Evolutionary conservation across 2,329 filamentous ascomycete species (phyloP), one percentile per base, ranked within the genome.

Genomic region (Penicillium griseofulvum): DNA sequence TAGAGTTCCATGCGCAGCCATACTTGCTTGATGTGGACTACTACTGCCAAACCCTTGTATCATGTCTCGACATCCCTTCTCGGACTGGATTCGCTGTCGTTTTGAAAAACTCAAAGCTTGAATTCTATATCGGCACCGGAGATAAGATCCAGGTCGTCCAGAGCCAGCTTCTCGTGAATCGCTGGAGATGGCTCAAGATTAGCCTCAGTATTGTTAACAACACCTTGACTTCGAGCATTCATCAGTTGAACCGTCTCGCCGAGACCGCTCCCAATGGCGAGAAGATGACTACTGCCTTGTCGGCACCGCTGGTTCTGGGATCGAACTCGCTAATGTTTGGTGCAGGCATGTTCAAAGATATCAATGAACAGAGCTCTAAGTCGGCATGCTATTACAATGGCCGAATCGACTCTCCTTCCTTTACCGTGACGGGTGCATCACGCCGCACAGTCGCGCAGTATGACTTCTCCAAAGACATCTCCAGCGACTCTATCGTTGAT

Each of bases 401-500:
- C 4, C 44, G 44, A 8, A 46, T 46, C 16, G 44, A 46, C 31
- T 46, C 31, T 24, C 44, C 44, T 17, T 46, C 44, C 19, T 46
- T 46, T 12, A 36, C 14, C 44, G 2, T 46, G 12, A 26, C 19
- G 11, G 4, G 44, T 19, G 36, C 44, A 26, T 46, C 44, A 12
- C 19, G 14, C 5, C 44, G 19, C 16, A 46, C 44, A 8, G 14
- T 46, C 16, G 44, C 44, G 14, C 2, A 24, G 9, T 46, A 46
- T 34, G 44, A 46, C 19, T 46, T 46, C 16, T 34, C 44, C 19
- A 46, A 46, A 17, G 19, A 36, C 1, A 46, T 46, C 17, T 24
- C 44, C 9, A 46, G 29, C 14, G 44, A 46, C 19, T 34, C 31
- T 2, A 31, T 46, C 19, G 5, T 36, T 22, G 44, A 74, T 49